Percentiles rank a stretch among this genome's conserved stretches.
Evolutionary conservation across 2,329 filamentous ascomycete genomes (phyloP).

Genomic region (Alternaria solani): DNA sequence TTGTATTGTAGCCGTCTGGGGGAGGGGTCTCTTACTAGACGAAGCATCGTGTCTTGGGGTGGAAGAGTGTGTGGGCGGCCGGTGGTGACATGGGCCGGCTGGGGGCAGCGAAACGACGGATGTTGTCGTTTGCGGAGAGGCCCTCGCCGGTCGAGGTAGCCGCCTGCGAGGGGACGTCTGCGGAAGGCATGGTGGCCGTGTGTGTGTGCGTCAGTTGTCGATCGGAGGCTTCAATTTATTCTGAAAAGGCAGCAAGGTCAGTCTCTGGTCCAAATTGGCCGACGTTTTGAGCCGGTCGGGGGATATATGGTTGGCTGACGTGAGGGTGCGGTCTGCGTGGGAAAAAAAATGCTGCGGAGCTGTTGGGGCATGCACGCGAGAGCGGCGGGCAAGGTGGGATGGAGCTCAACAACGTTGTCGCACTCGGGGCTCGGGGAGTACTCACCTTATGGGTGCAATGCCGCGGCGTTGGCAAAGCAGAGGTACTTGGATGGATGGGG

Average conservation of each 20-base stretch:
- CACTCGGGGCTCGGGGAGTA: conserved; percentile 15
- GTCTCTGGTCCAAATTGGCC: conserved; percentile 15
- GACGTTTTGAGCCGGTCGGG: conserved; percentile 6
- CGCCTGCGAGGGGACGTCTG: conserved; percentile 44
- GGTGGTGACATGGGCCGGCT: conserved; percentile 91
- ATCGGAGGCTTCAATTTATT: conserved; percentile 10
- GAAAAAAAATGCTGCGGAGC: conserved; percentile 31
- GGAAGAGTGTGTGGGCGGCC: conserved; percentile 91
- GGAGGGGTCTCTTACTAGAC: conserved; percentile 74
- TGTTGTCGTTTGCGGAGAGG: conserved; percentile 94
- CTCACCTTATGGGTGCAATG: conserved; percentile 41
- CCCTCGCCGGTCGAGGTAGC: conserved; percentile 39
- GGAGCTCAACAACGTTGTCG: conserved; percentile 9
- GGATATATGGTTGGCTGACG: conserved; percentile 33
- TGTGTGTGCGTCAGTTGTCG: conserved; percentile 30
- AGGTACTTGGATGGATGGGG: conserved; percentile 35
- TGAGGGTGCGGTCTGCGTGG: conserved; percentile 30
- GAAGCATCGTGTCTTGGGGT: conserved; percentile 99
- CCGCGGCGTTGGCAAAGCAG: conserved; percentile 28
- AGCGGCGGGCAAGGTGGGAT: conserved; percentile 21
- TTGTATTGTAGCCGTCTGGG: conserved; percentile 1
- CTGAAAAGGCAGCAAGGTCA: conserved; percentile 25
- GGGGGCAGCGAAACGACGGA: conserved; percentile 92
- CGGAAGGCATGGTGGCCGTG: conserved; percentile 55
- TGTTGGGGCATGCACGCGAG: conserved; percentile 28